Percentiles rank a stretch among this genome's conserved stretches.
Conservation (phyloP, 768 basidiomycete genomes). For the Boletus pseudo-olivaceus region DNA sequence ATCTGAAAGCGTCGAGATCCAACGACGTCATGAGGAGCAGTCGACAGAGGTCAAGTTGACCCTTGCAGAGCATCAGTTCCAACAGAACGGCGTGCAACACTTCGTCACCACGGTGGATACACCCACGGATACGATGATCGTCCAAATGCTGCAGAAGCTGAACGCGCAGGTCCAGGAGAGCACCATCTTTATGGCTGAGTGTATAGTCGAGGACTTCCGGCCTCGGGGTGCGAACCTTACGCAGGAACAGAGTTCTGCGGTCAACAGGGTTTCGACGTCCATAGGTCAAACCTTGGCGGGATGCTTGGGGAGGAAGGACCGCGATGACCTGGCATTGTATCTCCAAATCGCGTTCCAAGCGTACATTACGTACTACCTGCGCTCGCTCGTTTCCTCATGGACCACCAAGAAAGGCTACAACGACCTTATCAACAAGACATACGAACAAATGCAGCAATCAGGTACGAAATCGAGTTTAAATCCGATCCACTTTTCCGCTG, state of each 20-base stretch:
- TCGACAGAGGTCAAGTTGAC: neutral
- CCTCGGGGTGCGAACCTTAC: neutral
- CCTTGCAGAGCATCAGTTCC: neutral
- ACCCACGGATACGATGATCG: slow-evolving; percentile 1
- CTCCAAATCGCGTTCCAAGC: slow-evolving; percentile 11
- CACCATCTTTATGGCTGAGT: slow-evolving; percentile 6
- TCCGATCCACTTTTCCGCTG: neutral
- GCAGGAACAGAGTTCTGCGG: neutral
- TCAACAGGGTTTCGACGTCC: neutral
- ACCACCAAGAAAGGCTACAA: neutral
- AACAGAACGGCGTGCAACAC: neutral
- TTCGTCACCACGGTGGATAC: slow-evolving; percentile 9
- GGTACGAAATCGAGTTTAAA: neutral
- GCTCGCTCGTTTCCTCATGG: slow-evolving; percentile 8
- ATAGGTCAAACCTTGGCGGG: neutral
- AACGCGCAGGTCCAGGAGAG: slow-evolving; percentile 11
- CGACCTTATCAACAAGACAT: slow-evolving; percentile 1
- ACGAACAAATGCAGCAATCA: slow-evolving; percentile 1
- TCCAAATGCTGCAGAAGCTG: slow-evolving; percentile 6
- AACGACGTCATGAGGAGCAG: neutral
- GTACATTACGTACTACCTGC: neutral
- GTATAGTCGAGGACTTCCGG: neutral
- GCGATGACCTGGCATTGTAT: neutral
- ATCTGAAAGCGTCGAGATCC: neutral
- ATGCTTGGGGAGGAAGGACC: neutral